Evolutionary conservation across 345 rosid genomes (phyloP), one percentile per base, ranked within the genome.

Genomic region (Streptanthus diversifolius): DNA sequence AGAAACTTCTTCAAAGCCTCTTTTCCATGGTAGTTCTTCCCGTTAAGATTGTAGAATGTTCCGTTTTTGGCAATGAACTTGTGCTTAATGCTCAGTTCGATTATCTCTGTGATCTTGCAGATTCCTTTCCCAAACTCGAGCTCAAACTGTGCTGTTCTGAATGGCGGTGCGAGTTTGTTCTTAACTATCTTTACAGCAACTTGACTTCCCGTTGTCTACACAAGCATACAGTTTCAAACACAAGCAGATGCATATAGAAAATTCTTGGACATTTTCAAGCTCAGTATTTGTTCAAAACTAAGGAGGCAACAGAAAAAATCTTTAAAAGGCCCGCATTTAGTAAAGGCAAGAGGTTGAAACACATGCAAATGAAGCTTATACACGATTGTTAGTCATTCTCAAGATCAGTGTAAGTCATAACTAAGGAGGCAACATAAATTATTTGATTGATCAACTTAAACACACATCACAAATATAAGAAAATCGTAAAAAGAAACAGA

Each of bases 111-210:
- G 55, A 70, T 83, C 55, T 84, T 84, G 71, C 86, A 81, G 75
- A 95, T 95, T 71, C 99, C 99, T 82, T 86, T 95, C 45, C 99
- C 99, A 63, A 92, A 95, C 77, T 87, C 95, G 13, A 95, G 93
- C 79, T 90, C 99, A 75, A 92, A 95, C 61, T 83, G 83, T 3
- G 84, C 92, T 3, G 88, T 86, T 82, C 81, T 86, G 63, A 95
- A 95, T 3, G 99, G 99, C 18, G 99, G 92, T 15, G 98, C 91
- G 15, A 88, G 96, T 81, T 95, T 92, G 83, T 92, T 95, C 86
- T 95, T 95, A 75, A 92, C 95, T 68, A 95, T 77, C 83, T 95
- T 92, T 48, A 90, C 97, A 21, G 77, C 76, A 39, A 95, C 83
- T 82, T 84, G 87, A 77, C 89, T 85, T 71, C 97, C 98, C 3